These are phyloP conservation scores for Magnaporthiopsis poae DNA, from an alignment of 2,329 filamentous ascomycete genomes.

Conservation along the genomic window DNA sequence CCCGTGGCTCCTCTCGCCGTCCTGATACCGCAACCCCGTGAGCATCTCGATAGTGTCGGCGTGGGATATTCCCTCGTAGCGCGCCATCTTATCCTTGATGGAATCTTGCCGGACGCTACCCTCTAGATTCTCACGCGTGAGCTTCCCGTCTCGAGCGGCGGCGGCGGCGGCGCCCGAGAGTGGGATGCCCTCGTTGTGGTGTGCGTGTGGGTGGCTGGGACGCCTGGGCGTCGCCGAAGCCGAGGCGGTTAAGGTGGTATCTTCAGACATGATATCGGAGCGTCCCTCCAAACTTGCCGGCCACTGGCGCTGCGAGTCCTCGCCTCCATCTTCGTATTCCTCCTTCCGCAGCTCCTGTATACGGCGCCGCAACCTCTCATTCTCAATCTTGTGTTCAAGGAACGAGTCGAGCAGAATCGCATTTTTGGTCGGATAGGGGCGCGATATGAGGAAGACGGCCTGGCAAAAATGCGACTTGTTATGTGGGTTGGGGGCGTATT, in stretches of 20 bases:
- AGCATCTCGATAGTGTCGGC: constrained; percentile 87
- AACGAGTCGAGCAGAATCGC: constrained; percentile 80
- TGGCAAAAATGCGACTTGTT: constrained; percentile 65
- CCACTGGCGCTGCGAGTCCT: constrained; percentile 54
- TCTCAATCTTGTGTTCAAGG: constrained; percentile 92
- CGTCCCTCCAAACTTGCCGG: constrained; percentile 46
- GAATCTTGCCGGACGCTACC: constrained; percentile 60
- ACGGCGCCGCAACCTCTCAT: constrained; percentile 72
- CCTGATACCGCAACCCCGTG: constrained; percentile 75
- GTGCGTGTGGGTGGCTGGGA: constrained; percentile 1
- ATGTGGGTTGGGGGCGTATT: constrained; percentile 50
- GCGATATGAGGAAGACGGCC: constrained; percentile 87
- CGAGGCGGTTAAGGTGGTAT: constrained; percentile 26
- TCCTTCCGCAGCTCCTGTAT: constrained; percentile 79
- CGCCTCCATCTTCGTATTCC: constrained; percentile 71
- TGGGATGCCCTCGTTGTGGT: neutral
- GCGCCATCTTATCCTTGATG: constrained; percentile 74
- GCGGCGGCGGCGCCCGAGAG: neutral
- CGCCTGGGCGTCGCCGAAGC: constrained; percentile 12
- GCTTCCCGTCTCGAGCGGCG: constrained; percentile 28
- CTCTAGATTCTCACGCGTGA: constrained; percentile 71
- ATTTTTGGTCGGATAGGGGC: constrained; percentile 83
- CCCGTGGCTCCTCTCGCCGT: constrained; percentile 78
- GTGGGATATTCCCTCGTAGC: constrained; percentile 64
- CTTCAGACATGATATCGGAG: constrained; percentile 45